phyloP scores from a whole-genome alignment of 2,329 filamentous ascomycete genomes.

The Fusarium ramigenum region DNA sequence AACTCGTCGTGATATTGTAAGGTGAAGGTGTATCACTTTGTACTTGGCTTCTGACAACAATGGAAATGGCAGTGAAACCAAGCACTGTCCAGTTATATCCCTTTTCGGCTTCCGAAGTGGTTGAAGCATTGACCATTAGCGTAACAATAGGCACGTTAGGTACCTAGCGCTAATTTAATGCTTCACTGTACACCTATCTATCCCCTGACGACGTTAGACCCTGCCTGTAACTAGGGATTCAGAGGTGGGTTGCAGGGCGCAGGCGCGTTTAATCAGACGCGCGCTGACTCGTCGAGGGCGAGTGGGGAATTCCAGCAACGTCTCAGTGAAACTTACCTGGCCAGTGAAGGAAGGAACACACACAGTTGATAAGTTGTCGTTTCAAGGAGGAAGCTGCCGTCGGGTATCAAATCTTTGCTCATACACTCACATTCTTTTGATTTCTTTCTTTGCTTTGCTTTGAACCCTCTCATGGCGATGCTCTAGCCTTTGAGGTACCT shows the following conservation, averaged over 20 bases:
- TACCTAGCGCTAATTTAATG: constrained; percentile 14
- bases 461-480: not conserved
- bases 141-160: not conserved
- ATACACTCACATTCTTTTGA: not conserved
- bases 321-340: not conserved
- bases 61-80: not conserved
- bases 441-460: not conserved
- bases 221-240: not conserved
- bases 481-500: not conserved
- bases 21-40: not conserved
- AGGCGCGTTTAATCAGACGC: constrained; percentile 32
- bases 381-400: not conserved
- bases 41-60: constrained; percentile 14
- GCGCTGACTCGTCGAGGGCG: not conserved
- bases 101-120: constrained; percentile 11
- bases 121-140: constrained; percentile 21
- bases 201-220: constrained; percentile 3
- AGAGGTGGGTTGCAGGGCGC: not conserved
- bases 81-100: not conserved
- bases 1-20: not conserved
- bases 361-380: not conserved
- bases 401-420: not conserved
- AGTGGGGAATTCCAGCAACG: not conserved
- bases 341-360: constrained; percentile 15
- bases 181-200: not conserved